Evolutionary conservation across 1,284 basidiomycete species (phyloP).

Genomic region (Tilletia caries): DNA sequence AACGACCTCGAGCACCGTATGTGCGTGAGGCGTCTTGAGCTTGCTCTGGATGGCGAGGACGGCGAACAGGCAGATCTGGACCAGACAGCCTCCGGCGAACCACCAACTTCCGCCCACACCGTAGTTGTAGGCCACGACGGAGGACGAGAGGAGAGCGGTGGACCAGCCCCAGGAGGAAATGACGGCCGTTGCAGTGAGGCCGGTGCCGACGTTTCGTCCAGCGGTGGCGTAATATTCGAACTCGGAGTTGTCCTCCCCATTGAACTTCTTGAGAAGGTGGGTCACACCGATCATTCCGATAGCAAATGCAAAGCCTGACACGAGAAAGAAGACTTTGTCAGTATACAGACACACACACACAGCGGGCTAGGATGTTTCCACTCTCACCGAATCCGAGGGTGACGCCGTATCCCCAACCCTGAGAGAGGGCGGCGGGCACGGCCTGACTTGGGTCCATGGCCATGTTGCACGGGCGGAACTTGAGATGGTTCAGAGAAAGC

Average conservation of each 20-base stretch:
- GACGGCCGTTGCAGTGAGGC: slow-evolving; percentile 43
- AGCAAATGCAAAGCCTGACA: slow-evolving; percentile 22
- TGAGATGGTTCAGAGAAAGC: too few species aligned
- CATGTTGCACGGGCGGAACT: not conserved
- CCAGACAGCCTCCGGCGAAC: slow-evolving; percentile 17
- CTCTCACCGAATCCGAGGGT: slow-evolving; percentile 20
- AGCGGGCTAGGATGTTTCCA: too few species aligned
- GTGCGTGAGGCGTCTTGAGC: slow-evolving; percentile 30
- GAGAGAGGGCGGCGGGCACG: slow-evolving; percentile 30
- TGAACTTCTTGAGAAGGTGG: slow-evolving; percentile 21
- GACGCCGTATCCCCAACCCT: slow-evolving; percentile 44
- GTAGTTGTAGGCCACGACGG: slow-evolving; percentile 43
- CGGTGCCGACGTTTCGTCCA: slow-evolving; percentile 37
- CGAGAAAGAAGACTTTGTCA: slow-evolving; percentile 12
- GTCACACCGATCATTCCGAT: slow-evolving; percentile 21
- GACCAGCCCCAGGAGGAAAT: slow-evolving; percentile 46
- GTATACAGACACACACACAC: not conserved
- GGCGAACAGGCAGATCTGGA: slow-evolving; percentile 25
- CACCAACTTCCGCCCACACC: slow-evolving; percentile 35
- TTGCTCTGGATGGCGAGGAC: slow-evolving; percentile 26
- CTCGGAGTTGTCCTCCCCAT: slow-evolving; percentile 22
- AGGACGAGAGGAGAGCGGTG: slow-evolving; percentile 38
- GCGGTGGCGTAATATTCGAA: slow-evolving; percentile 29
- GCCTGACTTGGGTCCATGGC: slow-evolving; percentile 10
- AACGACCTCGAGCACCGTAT: slow-evolving; percentile 47